phyloP scores from a whole-genome alignment of 2,329 filamentous ascomycete species.

The Waltergamsia citrina region DNA sequence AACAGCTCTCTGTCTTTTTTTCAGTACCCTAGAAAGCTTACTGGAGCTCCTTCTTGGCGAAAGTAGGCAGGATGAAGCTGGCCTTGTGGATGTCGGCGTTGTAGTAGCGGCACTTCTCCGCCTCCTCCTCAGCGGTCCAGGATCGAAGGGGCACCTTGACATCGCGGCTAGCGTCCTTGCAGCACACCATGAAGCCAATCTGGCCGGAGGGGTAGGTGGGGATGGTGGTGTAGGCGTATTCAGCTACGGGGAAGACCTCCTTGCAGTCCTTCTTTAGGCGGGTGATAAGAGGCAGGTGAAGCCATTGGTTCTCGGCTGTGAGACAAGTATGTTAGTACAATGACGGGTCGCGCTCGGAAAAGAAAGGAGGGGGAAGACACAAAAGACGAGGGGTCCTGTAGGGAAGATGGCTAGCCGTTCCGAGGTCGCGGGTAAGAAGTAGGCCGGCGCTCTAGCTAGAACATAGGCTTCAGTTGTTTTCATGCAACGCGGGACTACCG shows the following conservation, averaged over 20 bases:
- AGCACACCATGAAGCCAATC: conserved; percentile 99
- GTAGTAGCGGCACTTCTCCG: conserved; percentile 92
- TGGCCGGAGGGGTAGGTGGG: conserved; percentile 98
- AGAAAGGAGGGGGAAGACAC: conserved; percentile 5
- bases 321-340: neutral
- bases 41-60: conserved; percentile 70
- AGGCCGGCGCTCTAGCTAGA: no score
- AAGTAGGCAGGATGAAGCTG: conserved; percentile 85
- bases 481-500: conserved; percentile 26
- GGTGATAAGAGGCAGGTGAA: conserved; percentile 87
- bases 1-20: neutral
- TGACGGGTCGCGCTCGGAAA: conserved; percentile 3
- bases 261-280: conserved; percentile 95
- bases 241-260: conserved; percentile 92
- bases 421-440: neutral
- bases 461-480: no score
- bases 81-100: conserved; percentile 95
- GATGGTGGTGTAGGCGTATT: conserved; percentile 99
- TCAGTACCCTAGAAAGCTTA: conserved; percentile 24
- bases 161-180: conserved; percentile 80
- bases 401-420: conserved; percentile 3
- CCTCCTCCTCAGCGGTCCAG: conserved; percentile 83
- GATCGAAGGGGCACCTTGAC: conserved; percentile 75
- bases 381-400: conserved; percentile 7
- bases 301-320: conserved; percentile 97